Evolutionary conservation across 164 flowering plant genomes (phyloP).

Genomic region (Vitis amurensis): DNA sequence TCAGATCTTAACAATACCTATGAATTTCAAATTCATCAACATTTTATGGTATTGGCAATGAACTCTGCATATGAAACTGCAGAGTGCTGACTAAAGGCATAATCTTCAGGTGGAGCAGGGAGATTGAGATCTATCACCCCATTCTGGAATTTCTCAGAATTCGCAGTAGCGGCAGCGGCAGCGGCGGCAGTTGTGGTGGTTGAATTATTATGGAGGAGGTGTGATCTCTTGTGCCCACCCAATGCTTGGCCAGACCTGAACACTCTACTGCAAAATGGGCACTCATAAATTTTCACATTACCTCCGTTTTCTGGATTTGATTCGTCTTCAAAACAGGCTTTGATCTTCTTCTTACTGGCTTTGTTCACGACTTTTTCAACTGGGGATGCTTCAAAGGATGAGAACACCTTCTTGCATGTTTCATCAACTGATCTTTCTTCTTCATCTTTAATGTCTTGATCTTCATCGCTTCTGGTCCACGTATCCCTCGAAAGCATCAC

Average conservation of each 20-base stretch:
- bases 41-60: background rate
- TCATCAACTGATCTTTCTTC: background rate
- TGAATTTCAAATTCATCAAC: background rate
- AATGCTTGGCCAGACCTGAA: slow-evolving; percentile 35
- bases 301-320: background rate
- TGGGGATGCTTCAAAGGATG: no score
- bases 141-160: background rate
- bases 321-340: no score
- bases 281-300: slow-evolving; percentile 12
- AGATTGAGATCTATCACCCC: slow-evolving; percentile 36
- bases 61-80: slow-evolving; percentile 14
- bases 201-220: slow-evolving; percentile 15
- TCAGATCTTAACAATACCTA: background rate
- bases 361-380: no score
- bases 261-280: slow-evolving; percentile 26
- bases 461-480: slow-evolving; percentile 21
- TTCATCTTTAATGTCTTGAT: background rate
- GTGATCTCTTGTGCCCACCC: slow-evolving; percentile 41
- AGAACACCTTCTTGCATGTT: background rate
- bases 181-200: slow-evolving; percentile 1
- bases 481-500: slow-evolving; percentile 54
- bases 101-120: slow-evolving; percentile 32
- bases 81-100: slow-evolving; percentile 20
- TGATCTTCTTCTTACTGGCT: no score
- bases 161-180: slow-evolving; percentile 2